Evolutionary conservation across 2,329 filamentous ascomycete genomes (phyloP), one percentile per base, ranked within the genome.

Genomic region (Zasmidium citrigriseum): DNA sequence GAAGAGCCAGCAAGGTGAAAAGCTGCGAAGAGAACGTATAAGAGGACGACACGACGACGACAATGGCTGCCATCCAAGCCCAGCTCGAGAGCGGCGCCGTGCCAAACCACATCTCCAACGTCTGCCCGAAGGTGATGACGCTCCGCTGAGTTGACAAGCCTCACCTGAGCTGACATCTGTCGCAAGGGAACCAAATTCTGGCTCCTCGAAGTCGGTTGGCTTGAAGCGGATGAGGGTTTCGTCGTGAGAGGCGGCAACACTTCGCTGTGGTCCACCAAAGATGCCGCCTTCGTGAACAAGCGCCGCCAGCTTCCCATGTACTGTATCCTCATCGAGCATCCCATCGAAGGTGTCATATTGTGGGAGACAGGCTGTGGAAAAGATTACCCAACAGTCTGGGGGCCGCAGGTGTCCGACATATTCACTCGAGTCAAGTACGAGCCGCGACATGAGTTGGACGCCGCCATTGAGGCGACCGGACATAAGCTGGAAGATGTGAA

Each of bases 161-260:
- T 29, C 14, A 52, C 62, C 61, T 50, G 64, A 64, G 52, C 60
- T 68, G 51, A 78, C 75, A 54, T 29, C 7, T 14, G 27, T 7
- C 78, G 77, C 0, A 62, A 66, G 10, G 78, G 78, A 7, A 81
- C 78, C 5, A 79, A 78, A 64, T 77, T 80, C 67, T 76, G 78
- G 64, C 66, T 81, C 11, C 64, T 80, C n/a, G 62, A 61, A 22
- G 67, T 80, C 7, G 78, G 78, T 12, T 76, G 72, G 60, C 67
- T 82, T 3, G 75, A 80, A 65, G 73, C 69, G 41, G 79, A 82
- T 59, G 79, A 82, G 59, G 78, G 73, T 41, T 81, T 78, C 70
- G 69, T 79, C 4, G 62, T 78, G 18, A 71, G 74, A 16, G 77
- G 75, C 49, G 74, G 63, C 18, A 79, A 80, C 61, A 69, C 73